Conservation (phyloP, 2,329 filamentous ascomycete species). For the Fusarium sp. region DNA sequence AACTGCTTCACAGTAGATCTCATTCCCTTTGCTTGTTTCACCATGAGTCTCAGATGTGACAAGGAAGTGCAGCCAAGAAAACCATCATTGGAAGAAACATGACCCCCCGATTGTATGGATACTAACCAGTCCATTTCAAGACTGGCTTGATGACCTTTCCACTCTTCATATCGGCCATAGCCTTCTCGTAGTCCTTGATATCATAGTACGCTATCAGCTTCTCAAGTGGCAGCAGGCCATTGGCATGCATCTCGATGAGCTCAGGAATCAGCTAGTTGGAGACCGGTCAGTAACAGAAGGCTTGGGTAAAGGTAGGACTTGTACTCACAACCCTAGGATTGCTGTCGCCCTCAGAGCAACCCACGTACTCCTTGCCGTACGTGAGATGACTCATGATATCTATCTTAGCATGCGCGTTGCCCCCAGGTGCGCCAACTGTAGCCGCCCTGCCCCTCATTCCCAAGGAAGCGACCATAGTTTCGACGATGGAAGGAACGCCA, state of each 20-base stretch:
- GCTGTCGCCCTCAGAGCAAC: constrained; percentile 20
- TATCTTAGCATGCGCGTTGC: background rate
- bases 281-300: background rate
- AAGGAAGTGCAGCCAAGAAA: fast-evolving
- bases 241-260: constrained; percentile 6
- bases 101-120: fast-evolving
- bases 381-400: constrained; percentile 18
- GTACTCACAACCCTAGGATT: constrained; percentile 3
- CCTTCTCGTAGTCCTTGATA: background rate
- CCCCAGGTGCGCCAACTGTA: constrained; percentile 17
- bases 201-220: constrained; percentile 1
- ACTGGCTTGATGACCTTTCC: background rate
- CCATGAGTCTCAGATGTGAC: fast-evolving
- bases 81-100: too few species aligned
- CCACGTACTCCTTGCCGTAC: constrained; percentile 26
- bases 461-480: constrained; percentile 10
- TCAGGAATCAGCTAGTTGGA: background rate
- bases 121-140: background rate
- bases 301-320: fast-evolving
- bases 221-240: background rate
- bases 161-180: constrained; percentile 1
- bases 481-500: constrained; percentile 15
- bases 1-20: background rate
- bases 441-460: constrained; percentile 21
- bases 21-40: fast-evolving